A percentile compares a stretch with the other conserved stretches of the same genome.
Evolutionary conservation across 2,329 filamentous ascomycete genomes (phyloP).

Genomic region (Monosporascus sp.): DNA sequence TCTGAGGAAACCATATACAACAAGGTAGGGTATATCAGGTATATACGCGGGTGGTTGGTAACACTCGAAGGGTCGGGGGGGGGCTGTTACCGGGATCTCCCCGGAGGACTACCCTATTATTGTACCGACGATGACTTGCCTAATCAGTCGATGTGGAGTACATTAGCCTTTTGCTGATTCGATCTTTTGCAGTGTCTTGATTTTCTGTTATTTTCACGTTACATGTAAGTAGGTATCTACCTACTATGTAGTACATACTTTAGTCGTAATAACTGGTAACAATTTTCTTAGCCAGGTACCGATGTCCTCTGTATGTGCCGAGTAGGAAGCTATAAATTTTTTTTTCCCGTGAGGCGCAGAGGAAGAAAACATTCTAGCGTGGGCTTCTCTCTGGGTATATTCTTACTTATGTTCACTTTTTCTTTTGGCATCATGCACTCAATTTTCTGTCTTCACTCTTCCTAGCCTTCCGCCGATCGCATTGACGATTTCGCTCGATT

Average conservation of each 20-base stretch:
- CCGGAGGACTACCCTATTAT: too few relatives aligned
- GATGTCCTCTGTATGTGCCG: too few relatives aligned
- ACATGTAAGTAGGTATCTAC: not conserved
- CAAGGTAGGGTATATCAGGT: too few relatives aligned
- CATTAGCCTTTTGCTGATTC: not conserved
- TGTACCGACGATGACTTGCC: not conserved
- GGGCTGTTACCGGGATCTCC: not conserved
- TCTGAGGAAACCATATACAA: too few relatives aligned
- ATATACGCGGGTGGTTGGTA: too few relatives aligned
- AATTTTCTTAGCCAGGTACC: too few relatives aligned
- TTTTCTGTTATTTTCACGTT: not conserved
- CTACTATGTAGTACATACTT: not conserved
- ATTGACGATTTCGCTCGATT: too few relatives aligned
- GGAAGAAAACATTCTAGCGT: not conserved
- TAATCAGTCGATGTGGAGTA: not conserved
- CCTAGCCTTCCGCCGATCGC: too few relatives aligned
- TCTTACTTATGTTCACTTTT: not conserved
- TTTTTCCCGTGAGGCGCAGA: conserved; percentile 1
- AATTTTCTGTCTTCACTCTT: too few relatives aligned
- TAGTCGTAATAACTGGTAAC: not conserved
- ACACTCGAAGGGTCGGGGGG: too few relatives aligned
- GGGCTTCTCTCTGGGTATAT: not conserved
- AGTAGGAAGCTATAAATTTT: not conserved
- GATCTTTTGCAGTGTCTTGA: not conserved
- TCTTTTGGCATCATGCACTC: not conserved